Base-by-base conservation (phyloP, 2,329 filamentous ascomycete genomes). In the Pseudocercospora fuligena region DNA sequence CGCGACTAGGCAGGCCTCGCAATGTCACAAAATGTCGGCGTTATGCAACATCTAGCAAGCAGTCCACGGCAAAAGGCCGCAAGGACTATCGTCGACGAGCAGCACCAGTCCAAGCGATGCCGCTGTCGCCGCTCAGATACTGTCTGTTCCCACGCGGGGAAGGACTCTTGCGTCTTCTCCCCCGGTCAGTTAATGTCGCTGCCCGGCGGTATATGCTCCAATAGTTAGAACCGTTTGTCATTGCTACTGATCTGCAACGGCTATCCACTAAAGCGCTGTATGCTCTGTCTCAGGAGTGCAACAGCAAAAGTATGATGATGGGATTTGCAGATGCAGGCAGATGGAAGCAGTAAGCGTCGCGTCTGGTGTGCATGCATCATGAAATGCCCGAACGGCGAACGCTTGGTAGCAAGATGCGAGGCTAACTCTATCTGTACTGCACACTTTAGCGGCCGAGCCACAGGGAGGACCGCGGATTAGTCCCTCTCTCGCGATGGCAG, bases 241-340 rank as follows among this genome's bases (percentile, higher is more conserved):
- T 23, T 21, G 29, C 56, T 7, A 40, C 29, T 21, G 56, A 58
- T 58, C 31, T 58, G 56, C 56, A 58, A 58, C 54, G 51, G 51
- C 51, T 54, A 54, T 29, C 14, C 51, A 31, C 51, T n/a, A 54
- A 23, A 54, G 51, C 23, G 21, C 49, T 23, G 46, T 8, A 23
- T 8, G 46, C n/a, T n/a, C n/a, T 29, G 53, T 57, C 29, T 40
- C 54, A 58, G 54, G 54, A 58, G 54, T 58, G 54, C 54, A 58
- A 40, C 54, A 40, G 54, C 29, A 23, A 33, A 58, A 40, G 54
- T 6, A 58, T 25, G 54, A 58, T 36, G 29, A 58, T 40, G 54
- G 31, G 31, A 33, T 40, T 58, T 21, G 53, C 53, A 31, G 54
- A 33, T 58, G 54, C 54, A 58, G 27, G 29, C 54, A 14, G 16